Percentiles rank a stretch among this genome's conserved stretches.
Conservation (phyloP, 768 basidiomycete genomes). For the Tulasnella sp. region DNA sequence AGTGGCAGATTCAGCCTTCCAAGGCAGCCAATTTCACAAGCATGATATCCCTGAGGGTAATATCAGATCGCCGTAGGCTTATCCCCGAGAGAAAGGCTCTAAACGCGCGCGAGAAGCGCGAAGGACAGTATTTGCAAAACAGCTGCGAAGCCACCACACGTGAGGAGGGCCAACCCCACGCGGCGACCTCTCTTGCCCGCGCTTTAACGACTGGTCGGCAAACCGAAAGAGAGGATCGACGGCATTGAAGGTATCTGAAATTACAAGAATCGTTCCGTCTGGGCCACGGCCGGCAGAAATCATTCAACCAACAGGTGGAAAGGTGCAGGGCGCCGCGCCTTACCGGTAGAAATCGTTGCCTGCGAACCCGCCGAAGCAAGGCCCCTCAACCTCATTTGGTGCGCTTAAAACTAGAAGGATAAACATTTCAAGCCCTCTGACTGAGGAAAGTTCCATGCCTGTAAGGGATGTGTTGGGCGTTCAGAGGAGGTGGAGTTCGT, state of each 20-base stretch:
- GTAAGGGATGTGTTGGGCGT: too few relatives aligned
- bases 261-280: neutral
- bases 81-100: neutral
- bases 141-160: neutral
- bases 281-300: neutral
- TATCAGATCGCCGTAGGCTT: neutral
- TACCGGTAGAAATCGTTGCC: neutral
- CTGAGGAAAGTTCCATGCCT: too few relatives aligned
- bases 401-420: too few relatives aligned
- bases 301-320: neutral
- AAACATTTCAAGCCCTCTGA: too few relatives aligned
- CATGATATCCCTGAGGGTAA: neutral
- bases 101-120: neutral
- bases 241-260: neutral
- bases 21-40: neutral
- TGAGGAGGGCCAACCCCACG: neutral
- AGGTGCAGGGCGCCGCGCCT: neutral
- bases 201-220: neutral
- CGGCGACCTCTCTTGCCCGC: neutral
- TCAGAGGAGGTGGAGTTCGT: too few relatives aligned
- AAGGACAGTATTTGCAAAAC: neutral
- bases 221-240: neutral
- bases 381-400: too few relatives aligned
- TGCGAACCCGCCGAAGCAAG: too few relatives aligned
- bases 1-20: neutral